These are phyloP conservation scores for Tylopilus plumbeoviolaceoides DNA, from an alignment of 768 basidiomycete species.

Conservation along the genomic window DNA sequence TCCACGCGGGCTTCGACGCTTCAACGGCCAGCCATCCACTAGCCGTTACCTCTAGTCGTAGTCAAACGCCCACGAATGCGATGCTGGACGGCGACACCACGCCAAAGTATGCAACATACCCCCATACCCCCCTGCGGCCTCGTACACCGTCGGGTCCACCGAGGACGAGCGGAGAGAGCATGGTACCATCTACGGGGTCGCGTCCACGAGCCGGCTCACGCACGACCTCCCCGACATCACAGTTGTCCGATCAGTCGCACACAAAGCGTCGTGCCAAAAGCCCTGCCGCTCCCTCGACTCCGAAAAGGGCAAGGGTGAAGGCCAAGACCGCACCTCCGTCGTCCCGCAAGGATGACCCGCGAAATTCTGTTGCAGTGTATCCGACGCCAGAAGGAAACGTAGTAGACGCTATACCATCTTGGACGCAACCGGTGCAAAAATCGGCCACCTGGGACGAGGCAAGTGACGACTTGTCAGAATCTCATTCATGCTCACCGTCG, in stretches of 20 bases:
- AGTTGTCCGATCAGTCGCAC: slow-evolving; percentile 31
- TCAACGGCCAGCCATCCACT: slow-evolving; percentile 19
- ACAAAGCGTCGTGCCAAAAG: slow-evolving; percentile 45
- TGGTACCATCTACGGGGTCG: slow-evolving; percentile 34
- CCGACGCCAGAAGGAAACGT: slow-evolving; percentile 55
- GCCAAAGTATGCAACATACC: slow-evolving; percentile 38
- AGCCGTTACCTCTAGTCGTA: slow-evolving; percentile 31
- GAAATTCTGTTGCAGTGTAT: slow-evolving; percentile 65
- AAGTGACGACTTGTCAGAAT: slow-evolving; percentile 20
- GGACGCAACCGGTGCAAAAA: slow-evolving; percentile 69
- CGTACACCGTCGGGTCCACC: slow-evolving; percentile 38
- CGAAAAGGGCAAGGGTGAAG: slow-evolving; percentile 39
- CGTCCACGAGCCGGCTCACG: slow-evolving; percentile 18
- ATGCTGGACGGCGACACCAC: slow-evolving; percentile 35
- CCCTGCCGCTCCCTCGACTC: slow-evolving; percentile 39
- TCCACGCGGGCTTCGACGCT: slow-evolving; percentile 14
- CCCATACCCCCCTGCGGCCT: slow-evolving; percentile 41
- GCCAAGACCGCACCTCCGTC: slow-evolving; percentile 31
- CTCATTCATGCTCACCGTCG: slow-evolving; percentile 6
- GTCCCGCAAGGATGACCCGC: slow-evolving; percentile 38
- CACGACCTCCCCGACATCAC: slow-evolving; percentile 30
- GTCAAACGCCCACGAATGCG: slow-evolving; percentile 40
- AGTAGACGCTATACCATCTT: slow-evolving; percentile 73
- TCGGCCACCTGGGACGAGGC: slow-evolving; percentile 86
- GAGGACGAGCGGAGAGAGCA: slow-evolving; percentile 39